Base-by-base conservation (phyloP, 306 rosid genomes). In the Erythrophleum fordii region DNA sequence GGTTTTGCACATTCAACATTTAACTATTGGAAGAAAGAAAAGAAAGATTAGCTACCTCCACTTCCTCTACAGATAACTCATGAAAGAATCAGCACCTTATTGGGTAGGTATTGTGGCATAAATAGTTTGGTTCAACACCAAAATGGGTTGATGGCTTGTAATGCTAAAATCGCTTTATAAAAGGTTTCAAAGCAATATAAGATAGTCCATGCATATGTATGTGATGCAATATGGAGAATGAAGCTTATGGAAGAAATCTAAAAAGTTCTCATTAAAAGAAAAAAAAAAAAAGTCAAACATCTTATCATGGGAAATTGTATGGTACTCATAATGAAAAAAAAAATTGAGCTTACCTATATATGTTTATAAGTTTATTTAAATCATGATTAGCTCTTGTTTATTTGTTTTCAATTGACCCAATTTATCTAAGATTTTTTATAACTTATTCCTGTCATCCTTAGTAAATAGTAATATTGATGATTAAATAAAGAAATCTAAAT, bases 21-120 rank as follows among this genome's bases (percentile, higher is more conserved):
- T 34, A 51, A 51, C n/a, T 69, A 69, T 34, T 58, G 62, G 45
- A 46, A 67, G 0, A 67, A 10, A 58, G 60, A 29, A 61, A 61
- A 60, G 39, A 60, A 28, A 29, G 68, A 65, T 67, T 53, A 62
- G 37, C 68, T 13, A 44, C 55, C 13, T 68, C 71, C 77, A 60
- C 45, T n/a, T 31, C 37, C 71, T 29, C 18, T 14, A 71, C 12
- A 60, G 44, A 70, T 10, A 62, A 62, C 59, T 70, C 67, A 11
- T 3, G 22, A 45, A 59, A 65, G 55, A 61, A 6, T 61, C 16
- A 62, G 70, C 59, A 34, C 48, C 59, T 51, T 73, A 12, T 55
- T 78, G 80, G 80, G 64, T 77, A 53, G 69, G 83, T 37, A 72
- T 65, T 42, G 8, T 46, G 68, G 72, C 70, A 72, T 72, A 45